A percentile compares a stretch with the other conserved stretches of the same genome.
Evolutionary conservation across 1,284 basidiomycete genomes (phyloP).

Genomic region (Ganoderma resinaceum): DNA sequence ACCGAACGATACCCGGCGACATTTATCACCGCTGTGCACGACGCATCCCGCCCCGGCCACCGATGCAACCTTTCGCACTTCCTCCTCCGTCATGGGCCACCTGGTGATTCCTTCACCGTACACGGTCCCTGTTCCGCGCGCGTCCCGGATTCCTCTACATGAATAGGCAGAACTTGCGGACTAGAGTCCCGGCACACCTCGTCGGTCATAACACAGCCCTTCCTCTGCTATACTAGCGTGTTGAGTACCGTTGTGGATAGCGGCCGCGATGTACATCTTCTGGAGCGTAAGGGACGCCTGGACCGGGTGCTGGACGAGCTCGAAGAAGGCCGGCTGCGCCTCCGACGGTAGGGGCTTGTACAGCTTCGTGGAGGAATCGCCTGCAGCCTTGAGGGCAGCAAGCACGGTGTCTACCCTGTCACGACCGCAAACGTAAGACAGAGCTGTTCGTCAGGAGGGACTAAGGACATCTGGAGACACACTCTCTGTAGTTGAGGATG

Average conservation of each 20-base stretch:
- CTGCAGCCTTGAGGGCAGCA: slow-evolving; percentile 55
- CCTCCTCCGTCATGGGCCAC: too few relatives aligned
- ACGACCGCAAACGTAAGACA: not conserved
- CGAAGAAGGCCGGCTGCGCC: slow-evolving; percentile 68
- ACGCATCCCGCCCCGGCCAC: too few relatives aligned
- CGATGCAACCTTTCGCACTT: too few relatives aligned
- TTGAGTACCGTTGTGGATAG: slow-evolving; percentile 68
- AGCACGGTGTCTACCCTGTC: slow-evolving; percentile 64
- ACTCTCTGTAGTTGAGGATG: slow-evolving; percentile 73
- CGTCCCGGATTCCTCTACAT: too few relatives aligned
- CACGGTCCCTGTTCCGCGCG: too few relatives aligned
- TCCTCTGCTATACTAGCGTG: too few relatives aligned
- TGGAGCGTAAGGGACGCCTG: slow-evolving; percentile 63
- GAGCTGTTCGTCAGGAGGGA: not conserved
- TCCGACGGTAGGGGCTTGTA: slow-evolving; percentile 56
- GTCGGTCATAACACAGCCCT: too few relatives aligned
- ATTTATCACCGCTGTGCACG: too few relatives aligned
- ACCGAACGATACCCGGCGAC: too few relatives aligned
- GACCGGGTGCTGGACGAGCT: slow-evolving; percentile 70
- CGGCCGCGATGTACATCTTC: slow-evolving; percentile 63
- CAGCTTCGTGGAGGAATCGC: slow-evolving; percentile 57
- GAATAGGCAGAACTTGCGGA: too few relatives aligned
- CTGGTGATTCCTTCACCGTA: too few relatives aligned
- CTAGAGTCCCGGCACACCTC: too few relatives aligned
- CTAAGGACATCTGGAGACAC: slow-evolving; percentile 36